Evolutionary conservation across 768 basidiomycete genomes (phyloP), one percentile per base, ranked within the genome.

Genomic region (Suillus hirtellus): DNA sequence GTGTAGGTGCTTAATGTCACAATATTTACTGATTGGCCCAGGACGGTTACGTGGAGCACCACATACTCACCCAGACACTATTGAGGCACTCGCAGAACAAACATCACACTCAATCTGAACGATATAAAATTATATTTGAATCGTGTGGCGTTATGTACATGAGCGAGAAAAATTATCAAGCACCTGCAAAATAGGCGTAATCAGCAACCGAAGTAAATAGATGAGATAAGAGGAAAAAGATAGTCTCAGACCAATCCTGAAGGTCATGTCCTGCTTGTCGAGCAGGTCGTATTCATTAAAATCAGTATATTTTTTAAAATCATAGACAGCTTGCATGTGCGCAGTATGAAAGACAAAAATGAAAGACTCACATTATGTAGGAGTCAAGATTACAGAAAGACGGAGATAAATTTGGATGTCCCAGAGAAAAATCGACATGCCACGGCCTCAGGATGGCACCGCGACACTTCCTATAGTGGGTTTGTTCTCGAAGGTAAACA

Each of bases 401-500:
- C 5, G 3, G 12, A 17, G 0, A 37, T 10, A 1, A 31, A 37
- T 37, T 37, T 17, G 61, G 40, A 73, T 81, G 75, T 81, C 70
- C 78, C 80, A 81, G 77, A 72, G 52, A 71, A 72, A 77, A 73
- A 58, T 82, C 80, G 78, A 79, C 80, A 82, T 80, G 78, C 78
- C 75, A 70, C 77, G 76, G 74, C 72, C 77, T 76, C 44, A 65
- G 50, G 69, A 66, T 54, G 73, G 70, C 70, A 72, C 70, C 79
- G 75, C 71, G 77, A 81, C 78, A 80, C 78, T 82, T 82, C 81
- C 81, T 81, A 81, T 71, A 78, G 79, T 79, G 77, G 72, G 69
- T 70, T 65, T 72, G 60, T 19, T 80, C 77, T 79, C 70, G 80
- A 79, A 80, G 80, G 75, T 34, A 75, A 64, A 64, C 68, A 61